These are phyloP conservation scores for Fusarium temperatum DNA, from an alignment of 2,329 filamentous ascomycete species.

Conservation along the genomic window DNA sequence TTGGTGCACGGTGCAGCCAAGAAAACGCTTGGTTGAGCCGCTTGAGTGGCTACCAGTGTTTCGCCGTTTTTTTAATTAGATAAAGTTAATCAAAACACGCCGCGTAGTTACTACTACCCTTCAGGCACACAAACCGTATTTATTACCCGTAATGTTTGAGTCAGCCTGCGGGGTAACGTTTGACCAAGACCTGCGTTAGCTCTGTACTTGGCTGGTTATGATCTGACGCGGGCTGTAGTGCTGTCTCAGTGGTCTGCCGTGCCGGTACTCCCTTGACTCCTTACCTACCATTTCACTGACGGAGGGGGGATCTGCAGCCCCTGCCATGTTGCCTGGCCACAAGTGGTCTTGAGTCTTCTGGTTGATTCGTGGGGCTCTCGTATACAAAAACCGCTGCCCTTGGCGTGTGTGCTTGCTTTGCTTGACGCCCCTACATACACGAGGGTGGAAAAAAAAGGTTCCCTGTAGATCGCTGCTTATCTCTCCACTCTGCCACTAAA, in stretches of 20 bases:
- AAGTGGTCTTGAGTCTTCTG: neutral
- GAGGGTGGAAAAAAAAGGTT: neutral
- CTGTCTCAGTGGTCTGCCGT: neutral
- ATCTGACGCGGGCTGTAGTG: slow-evolving; percentile 9
- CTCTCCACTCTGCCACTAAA: slow-evolving; percentile 8
- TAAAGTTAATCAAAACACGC: slow-evolving; percentile 15
- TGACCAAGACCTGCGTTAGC: neutral
- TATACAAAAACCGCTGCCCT: neutral
- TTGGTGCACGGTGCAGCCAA: neutral
- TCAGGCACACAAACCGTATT: slow-evolving; percentile 15
- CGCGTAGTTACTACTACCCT: neutral
- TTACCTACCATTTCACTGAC: neutral
- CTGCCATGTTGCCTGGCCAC: slow-evolving; percentile 8
- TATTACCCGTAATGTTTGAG: neutral
- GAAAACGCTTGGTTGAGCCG: neutral
- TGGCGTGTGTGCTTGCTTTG: neutral
- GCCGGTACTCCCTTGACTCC: neutral
- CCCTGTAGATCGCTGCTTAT: slow-evolving; percentile 10
- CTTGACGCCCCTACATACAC: slow-evolving; percentile 22
- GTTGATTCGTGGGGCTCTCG: slow-evolving; percentile 24
- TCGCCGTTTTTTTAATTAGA: neutral
- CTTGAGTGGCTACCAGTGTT: neutral
- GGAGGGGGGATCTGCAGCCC: slow-evolving; percentile 1
- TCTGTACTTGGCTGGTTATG: neutral
- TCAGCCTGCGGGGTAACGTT: slow-evolving; percentile 7